Conservation (phyloP, 1,139 yeast genomes). For the Suhomyces anneliseae region DNA sequence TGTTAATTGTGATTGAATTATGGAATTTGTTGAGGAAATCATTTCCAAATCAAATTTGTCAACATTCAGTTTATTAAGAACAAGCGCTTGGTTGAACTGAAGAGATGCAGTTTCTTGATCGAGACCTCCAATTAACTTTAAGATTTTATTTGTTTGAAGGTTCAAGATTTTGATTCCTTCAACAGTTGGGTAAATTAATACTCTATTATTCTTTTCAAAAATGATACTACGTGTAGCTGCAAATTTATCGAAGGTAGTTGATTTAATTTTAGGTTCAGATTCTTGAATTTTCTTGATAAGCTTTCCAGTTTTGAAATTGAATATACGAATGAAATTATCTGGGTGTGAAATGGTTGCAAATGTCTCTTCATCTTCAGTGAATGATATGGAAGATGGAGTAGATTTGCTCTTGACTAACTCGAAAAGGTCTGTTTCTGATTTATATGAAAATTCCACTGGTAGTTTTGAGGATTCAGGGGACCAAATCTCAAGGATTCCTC, state of each 20-base stretch:
- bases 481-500: constrained; percentile 52
- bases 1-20: constrained; percentile 31
- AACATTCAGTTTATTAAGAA: constrained; percentile 17
- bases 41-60: constrained; percentile 27
- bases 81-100: constrained; percentile 17
- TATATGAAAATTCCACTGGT: constrained; percentile 30
- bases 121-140: constrained; percentile 29
- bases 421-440: constrained; percentile 45
- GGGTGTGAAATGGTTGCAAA: constrained; percentile 29
- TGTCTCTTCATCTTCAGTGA: constrained; percentile 26
- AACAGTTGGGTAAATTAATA: constrained; percentile 31
- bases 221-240: constrained; percentile 19
- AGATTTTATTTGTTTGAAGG: constrained; percentile 26
- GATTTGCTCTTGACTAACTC: constrained; percentile 36
- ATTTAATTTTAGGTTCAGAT: constrained; percentile 23
- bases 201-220: constrained; percentile 36
- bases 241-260: constrained; percentile 11
- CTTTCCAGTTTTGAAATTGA: constrained; percentile 36
- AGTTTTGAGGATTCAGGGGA: constrained; percentile 15
- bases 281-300: constrained; percentile 19
- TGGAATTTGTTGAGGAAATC: constrained; percentile 38
- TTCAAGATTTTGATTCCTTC: constrained; percentile 37
- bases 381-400: constrained; percentile 18
- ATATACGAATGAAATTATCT: constrained; percentile 33
- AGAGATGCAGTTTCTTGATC: constrained; percentile 27